Conservation (phyloP, 164 flowering plant species). For the Tetrastigma voinierianum region DNA sequence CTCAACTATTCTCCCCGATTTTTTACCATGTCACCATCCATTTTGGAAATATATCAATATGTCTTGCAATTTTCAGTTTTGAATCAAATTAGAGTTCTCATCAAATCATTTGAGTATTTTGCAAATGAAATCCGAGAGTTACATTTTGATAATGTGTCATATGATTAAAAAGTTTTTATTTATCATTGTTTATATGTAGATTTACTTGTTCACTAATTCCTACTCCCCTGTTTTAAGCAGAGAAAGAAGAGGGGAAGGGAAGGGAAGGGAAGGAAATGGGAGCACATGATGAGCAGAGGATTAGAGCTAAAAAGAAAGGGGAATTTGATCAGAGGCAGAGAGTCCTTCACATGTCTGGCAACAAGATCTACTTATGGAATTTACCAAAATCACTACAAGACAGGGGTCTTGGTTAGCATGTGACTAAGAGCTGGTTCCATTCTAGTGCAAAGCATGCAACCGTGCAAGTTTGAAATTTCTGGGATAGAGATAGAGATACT, state of each 20-base stretch:
- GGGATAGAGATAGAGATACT: background rate
- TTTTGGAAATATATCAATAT: too few relatives aligned
- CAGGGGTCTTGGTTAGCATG: conserved; percentile 26
- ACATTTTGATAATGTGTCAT: too few relatives aligned
- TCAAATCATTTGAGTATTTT: conserved; percentile 8
- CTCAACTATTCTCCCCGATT: too few relatives aligned
- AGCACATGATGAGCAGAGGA: conserved; percentile 29
- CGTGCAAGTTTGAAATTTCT: too few relatives aligned
- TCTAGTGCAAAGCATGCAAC: conserved; percentile 15
- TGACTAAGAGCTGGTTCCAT: conserved; percentile 20
- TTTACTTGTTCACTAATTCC: too few relatives aligned
- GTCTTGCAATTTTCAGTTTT: too few relatives aligned
- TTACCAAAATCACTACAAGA: conserved; percentile 22
- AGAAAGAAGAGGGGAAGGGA: background rate
- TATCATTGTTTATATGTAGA: too few relatives aligned
- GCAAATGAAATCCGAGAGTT: too few relatives aligned
- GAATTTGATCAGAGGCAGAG: conserved; percentile 1
- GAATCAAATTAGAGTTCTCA: background rate
- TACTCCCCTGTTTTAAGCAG: background rate
- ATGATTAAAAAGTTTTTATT: too few relatives aligned
- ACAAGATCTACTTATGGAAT: conserved; percentile 29
- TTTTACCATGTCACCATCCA: too few relatives aligned
- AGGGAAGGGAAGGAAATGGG: background rate
- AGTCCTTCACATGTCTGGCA: conserved; percentile 41
- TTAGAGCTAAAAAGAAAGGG: conserved; percentile 18